Evolutionary conservation across 164 flowering plant species (phyloP).

Genomic region (Dillenia turbinata): DNA sequence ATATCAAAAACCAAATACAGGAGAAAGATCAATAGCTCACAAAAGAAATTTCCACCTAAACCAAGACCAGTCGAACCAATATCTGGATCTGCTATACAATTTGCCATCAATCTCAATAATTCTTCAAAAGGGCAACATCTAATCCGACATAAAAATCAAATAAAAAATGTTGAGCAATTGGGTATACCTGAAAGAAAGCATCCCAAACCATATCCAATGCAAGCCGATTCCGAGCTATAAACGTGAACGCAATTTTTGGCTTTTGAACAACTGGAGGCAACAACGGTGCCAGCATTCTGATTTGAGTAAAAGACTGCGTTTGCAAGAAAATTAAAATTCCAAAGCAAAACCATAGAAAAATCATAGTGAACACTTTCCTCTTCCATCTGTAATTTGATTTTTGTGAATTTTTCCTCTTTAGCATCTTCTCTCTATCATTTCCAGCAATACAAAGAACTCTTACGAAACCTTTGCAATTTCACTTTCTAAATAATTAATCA

Average conservation of each 20-base stretch:
- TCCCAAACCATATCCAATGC: constrained; percentile 86
- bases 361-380: constrained; percentile 37
- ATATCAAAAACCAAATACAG: too few relatives aligned
- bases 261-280: constrained; percentile 27
- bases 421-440: constrained; percentile 21
- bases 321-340: constrained; percentile 41
- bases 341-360: constrained; percentile 48
- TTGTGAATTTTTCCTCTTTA: constrained; percentile 33
- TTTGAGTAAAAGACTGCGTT: constrained; percentile 30
- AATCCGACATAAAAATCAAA: too few relatives aligned
- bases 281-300: constrained; percentile 24
- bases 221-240: constrained; percentile 87
- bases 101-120: too few relatives aligned
- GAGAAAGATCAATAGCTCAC: too few relatives aligned
- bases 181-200: constrained; percentile 67
- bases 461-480: too few relatives aligned
- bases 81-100: too few relatives aligned
- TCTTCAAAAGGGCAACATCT: too few relatives aligned
- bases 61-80: too few relatives aligned
- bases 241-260: constrained; percentile 80
- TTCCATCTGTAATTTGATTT: constrained; percentile 50
- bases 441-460: neutral
- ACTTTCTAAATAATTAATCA: too few relatives aligned
- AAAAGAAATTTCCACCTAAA: too few relatives aligned
- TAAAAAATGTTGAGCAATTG: too few relatives aligned